Percentiles rank a stretch among this genome's conserved stretches.
Conservation (phyloP, 768 basidiomycete genomes). For the Cyclocybe cylindracea region DNA sequence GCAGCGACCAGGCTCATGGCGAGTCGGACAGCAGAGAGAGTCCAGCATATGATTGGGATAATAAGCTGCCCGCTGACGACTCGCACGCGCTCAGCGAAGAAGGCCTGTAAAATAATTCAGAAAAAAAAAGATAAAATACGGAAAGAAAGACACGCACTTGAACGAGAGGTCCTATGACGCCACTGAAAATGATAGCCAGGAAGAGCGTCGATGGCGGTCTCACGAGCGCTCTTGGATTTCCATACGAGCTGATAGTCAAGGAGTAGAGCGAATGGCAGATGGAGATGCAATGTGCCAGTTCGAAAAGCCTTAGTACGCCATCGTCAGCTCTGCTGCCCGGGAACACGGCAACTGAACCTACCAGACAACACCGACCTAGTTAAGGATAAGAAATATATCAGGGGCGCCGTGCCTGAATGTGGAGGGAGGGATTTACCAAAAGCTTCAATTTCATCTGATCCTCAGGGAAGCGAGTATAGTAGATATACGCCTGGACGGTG, state of each 20-base stretch:
- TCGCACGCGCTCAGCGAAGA: slow-evolving; percentile 5
- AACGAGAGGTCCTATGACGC: slow-evolving; percentile 1
- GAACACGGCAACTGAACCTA: neutral
- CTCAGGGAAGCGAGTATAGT: slow-evolving; percentile 9
- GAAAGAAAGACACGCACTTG: neutral
- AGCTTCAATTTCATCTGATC: slow-evolving; percentile 3
- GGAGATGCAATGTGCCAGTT: slow-evolving; percentile 9
- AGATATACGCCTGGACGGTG: slow-evolving; percentile 11
- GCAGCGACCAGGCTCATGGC: neutral
- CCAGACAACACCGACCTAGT: neutral
- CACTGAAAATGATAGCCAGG: slow-evolving; percentile 1
- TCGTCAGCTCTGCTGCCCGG: neutral
- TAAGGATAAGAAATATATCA: neutral
- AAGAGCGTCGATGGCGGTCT: slow-evolving; percentile 1
- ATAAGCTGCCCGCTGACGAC: neutral
- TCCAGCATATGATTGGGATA: slow-evolving; percentile 3
- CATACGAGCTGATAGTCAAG: slow-evolving; percentile 1
- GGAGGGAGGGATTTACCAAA: slow-evolving; percentile 1
- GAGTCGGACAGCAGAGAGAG: neutral
- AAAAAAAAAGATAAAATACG: neutral
- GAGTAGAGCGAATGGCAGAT: slow-evolving; percentile 6
- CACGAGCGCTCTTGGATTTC: neutral
- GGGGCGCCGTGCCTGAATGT: neutral
- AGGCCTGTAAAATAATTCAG: neutral
- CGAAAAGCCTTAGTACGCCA: slow-evolving; percentile 1